phyloP scores from a whole-genome alignment of 2,329 filamentous ascomycete species.

The Fusarium domesticum region DNA sequence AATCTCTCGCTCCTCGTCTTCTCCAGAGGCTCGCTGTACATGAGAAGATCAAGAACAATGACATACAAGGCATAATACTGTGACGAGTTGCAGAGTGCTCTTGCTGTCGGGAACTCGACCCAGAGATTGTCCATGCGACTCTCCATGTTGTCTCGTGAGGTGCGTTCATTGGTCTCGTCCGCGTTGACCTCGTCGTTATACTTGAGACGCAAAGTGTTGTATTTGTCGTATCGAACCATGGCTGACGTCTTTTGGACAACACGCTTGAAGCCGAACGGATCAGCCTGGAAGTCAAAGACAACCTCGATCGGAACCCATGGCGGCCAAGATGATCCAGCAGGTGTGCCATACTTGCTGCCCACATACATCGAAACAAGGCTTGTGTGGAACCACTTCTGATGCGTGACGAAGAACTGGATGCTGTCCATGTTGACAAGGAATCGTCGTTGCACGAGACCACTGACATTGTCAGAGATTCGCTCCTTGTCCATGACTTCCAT shows the following conservation, averaged over 20 bases:
- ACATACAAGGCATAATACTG: conserved; percentile 99
- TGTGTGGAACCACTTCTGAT: conserved; percentile 83
- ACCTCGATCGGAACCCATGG: conserved; percentile 98
- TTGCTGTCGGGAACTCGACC: conserved; percentile 92
- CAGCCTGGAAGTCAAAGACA: conserved; percentile 93
- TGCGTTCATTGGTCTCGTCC: conserved; percentile 49
- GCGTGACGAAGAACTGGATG: conserved; percentile 96
- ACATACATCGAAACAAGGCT: conserved; percentile 90
- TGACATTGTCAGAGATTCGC: conserved; percentile 86
- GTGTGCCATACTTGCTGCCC: conserved; percentile 86
- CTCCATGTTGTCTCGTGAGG: conserved; percentile 59
- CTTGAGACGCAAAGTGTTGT: conserved; percentile 93
- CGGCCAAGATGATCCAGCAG: conserved; percentile 84
- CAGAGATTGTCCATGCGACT: conserved; percentile 92
- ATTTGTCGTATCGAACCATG: conserved; percentile 92
- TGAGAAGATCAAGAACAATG: conserved; percentile 90
- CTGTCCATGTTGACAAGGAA: conserved; percentile 97
- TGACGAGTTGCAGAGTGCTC: conserved; percentile 92
- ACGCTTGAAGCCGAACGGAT: conserved; percentile 96
- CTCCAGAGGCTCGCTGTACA: conserved; percentile 94
- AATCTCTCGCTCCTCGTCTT: conserved; percentile 94
- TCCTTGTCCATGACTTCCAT: conserved; percentile 98
- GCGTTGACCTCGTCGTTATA: conserved; percentile 90
- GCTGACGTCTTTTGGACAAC: conserved; percentile 97
- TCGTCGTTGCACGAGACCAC: conserved; percentile 88